Percentiles rank a stretch among this genome's conserved stretches.
Conservation (phyloP, 768 basidiomycete species). For the Collybia nuda region DNA sequence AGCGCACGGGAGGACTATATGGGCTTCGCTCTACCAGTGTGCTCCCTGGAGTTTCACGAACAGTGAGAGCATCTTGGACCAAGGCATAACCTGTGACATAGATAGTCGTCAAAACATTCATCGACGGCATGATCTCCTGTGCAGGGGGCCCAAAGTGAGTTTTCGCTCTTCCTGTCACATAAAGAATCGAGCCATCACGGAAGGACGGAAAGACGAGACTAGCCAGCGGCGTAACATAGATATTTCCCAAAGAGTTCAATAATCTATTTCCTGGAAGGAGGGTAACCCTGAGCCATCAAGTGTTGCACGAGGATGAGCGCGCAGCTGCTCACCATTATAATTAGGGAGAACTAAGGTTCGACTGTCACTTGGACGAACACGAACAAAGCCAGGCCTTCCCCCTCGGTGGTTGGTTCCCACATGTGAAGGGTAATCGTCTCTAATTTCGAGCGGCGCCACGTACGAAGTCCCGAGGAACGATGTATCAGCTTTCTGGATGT, state of each 20-base stretch:
- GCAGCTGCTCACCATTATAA: conserved; percentile 34
- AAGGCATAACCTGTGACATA: conserved; percentile 5
- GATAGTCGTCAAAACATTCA: conserved; percentile 5
- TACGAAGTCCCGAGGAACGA: conserved; percentile 44
- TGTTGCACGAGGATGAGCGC: background rate
- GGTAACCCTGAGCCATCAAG: background rate
- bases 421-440: conserved; percentile 38
- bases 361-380: conserved; percentile 41
- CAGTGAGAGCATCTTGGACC: conserved; percentile 5
- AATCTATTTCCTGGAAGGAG: conserved; percentile 40
- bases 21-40: conserved; percentile 1
- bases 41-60: background rate
- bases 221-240: conserved; percentile 42
- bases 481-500: conserved; percentile 40
- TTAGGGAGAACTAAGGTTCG: conserved; percentile 48
- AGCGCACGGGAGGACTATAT: conserved; percentile 9
- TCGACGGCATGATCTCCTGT: conserved; percentile 4
- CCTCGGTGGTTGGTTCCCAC: conserved; percentile 50
- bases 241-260: conserved; percentile 51
- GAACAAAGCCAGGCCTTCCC: conserved; percentile 46
- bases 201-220: conserved; percentile 45
- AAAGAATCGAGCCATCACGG: conserved; percentile 43
- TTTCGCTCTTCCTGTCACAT: conserved; percentile 47
- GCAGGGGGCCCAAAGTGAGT: conserved; percentile 33
- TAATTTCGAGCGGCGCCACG: conserved; percentile 30